Evolutionary conservation across 2,329 filamentous ascomycete genomes (phyloP).

Genomic region (Sodiomyces alkalinus): DNA sequence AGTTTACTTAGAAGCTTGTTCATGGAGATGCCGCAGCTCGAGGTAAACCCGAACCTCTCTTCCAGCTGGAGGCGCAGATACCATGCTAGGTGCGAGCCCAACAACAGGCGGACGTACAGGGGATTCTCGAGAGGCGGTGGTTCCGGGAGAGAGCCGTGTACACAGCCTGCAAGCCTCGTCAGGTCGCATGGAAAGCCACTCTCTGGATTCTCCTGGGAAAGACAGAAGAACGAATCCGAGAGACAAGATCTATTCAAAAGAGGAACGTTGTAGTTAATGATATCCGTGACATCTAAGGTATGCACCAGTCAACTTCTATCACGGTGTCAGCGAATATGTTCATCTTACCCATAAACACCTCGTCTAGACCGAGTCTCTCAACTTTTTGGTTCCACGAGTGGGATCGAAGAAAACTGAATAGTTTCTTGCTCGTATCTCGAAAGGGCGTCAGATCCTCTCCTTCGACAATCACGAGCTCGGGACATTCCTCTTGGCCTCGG

Average conservation of each 20-base stretch:
- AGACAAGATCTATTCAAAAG: slow-evolving; percentile 54
- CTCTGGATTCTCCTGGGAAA: slow-evolving; percentile 58
- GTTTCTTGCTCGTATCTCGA: slow-evolving; percentile 67
- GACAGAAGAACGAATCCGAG: slow-evolving; percentile 60
- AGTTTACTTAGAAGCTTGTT: slow-evolving; percentile 80
- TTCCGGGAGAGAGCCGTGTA: slow-evolving; percentile 18
- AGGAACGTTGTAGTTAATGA: slow-evolving; percentile 66
- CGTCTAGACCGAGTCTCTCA: slow-evolving; percentile 80
- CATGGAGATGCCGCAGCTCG: slow-evolving; percentile 75
- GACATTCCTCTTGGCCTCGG: slow-evolving; percentile 64
- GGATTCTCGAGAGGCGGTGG: slow-evolving; percentile 16
- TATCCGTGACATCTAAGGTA: slow-evolving; percentile 70
- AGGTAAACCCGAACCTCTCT: slow-evolving; percentile 66
- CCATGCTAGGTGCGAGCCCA: slow-evolving; percentile 70
- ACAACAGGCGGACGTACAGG: slow-evolving; percentile 45
- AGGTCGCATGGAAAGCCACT: slow-evolving; percentile 71
- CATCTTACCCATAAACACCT: slow-evolving; percentile 47
- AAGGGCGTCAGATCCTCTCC: slow-evolving; percentile 80
- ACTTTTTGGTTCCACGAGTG: slow-evolving; percentile 66
- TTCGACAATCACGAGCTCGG: slow-evolving; percentile 70
- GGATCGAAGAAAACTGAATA: slow-evolving; percentile 57
- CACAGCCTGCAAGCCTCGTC: slow-evolving; percentile 46
- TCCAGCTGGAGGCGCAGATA: slow-evolving; percentile 61
- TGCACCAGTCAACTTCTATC: too few relatives aligned
- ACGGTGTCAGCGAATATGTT: too few relatives aligned